Base-by-base conservation (phyloP, 495 filamentous ascomycete genomes). In the Ramalina peruviana region DNA sequence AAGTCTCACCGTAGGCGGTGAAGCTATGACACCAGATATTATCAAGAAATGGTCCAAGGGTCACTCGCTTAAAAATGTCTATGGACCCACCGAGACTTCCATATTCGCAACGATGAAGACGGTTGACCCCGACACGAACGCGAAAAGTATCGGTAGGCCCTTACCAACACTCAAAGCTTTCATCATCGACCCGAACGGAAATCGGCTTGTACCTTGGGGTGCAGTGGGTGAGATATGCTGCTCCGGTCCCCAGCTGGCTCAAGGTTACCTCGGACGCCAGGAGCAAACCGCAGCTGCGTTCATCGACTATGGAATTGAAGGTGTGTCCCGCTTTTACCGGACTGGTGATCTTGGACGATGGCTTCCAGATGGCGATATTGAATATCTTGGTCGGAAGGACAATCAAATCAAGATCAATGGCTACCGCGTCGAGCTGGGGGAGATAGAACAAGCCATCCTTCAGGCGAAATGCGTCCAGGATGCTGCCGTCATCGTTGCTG, bases 391-490 rank as follows among this genome's bases (percentile, higher is more conserved):
- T 23, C 60, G 73, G 38, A 62, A 62, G 33, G 70, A 73, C 46
- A 57, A 58, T 41, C 72, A 74, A 49, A 56, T 75, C 48, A 77
- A 76, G 54, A 58, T 74, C 17, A 55, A 63, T 23, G 70, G 70
- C 10, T 67, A 69, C 37, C 58, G 72, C 9, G 58, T 77, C 25
- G 71, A 75, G 47, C 57, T 69, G 13, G 65, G 56, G 3, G 71
- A 74, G 47, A 57, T 73, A 12, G 66, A 68, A 56, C 53, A 57
- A 40, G 48, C 56, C 13, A 33, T 58, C n/a, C 36, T 23, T 19
- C 12, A 40, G 39, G 43, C 52, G 23, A 26, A 6, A 1, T 26
- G 41, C 20, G 25, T 57, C 27, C 42, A 26, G 17, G 50, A 59
- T 40, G 23, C 42, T 9, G 40, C 38, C 1, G 42, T 43, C 20